Evolutionary conservation across 257 asterid genomes (phyloP).

Genomic region (Osmanthus fragrans): DNA sequence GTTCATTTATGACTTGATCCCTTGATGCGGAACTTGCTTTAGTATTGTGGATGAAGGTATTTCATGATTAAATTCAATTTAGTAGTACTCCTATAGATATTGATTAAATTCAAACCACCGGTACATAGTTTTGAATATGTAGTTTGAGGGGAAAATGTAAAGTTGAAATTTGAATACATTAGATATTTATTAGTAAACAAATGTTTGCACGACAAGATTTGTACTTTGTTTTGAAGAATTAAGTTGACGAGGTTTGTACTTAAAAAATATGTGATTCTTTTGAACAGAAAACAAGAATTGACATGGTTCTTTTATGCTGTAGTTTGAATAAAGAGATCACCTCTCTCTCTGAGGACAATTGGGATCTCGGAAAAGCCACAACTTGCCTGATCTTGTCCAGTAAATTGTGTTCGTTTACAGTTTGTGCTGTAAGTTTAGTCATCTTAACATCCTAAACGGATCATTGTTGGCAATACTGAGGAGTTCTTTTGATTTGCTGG

Average conservation of each 20-base stretch:
- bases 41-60: not conserved
- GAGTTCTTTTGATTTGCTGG: not conserved
- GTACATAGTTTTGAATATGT: not conserved
- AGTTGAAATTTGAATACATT: not conserved
- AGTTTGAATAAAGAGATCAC: not conserved
- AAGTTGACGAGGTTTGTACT: not conserved
- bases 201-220: not conserved
- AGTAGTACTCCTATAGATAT: not conserved
- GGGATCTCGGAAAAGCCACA: not conserved
- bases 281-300: not conserved
- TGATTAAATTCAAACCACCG: not conserved
- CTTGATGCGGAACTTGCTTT: not conserved
- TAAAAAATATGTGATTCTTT: not conserved
- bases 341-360: not conserved
- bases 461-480: not conserved
- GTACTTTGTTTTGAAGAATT: no score
- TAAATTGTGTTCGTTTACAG: not conserved
- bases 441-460: not conserved
- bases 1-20: not conserved
- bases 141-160: not conserved
- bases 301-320: not conserved
- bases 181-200: not conserved
- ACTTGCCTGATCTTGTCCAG: not conserved
- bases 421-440: not conserved
- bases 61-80: conserved; percentile 8